Base-by-base conservation (phyloP, 2,329 filamentous ascomycete species). In the Fusarium hainanense region DNA sequence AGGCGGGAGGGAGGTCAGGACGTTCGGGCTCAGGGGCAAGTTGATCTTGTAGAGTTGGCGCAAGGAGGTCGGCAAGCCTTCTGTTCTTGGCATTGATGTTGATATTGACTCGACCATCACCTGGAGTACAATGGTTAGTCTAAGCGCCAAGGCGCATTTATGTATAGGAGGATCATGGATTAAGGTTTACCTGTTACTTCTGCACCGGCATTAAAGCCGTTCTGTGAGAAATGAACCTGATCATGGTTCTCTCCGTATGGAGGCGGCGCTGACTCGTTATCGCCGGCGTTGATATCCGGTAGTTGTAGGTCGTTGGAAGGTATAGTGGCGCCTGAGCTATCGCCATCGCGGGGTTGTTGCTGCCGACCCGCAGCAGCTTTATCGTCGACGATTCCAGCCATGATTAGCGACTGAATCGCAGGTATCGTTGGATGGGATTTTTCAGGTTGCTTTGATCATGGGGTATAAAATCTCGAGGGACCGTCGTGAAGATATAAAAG, bases 101-200 rank as follows among this genome's bases (percentile, higher is more conserved):
- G 81, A 96, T 93, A 75, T 93, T 89, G 73, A 96, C 85, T 75
- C 93, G 88, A 25, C 93, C 93, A 80, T 94, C 91, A 64, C 88
- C 92, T 89, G 46, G 16, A 27, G n/a, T 23, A 60, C 27, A 58
- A 25, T 30, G 46, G 42, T 73, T 65, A 76, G 72, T 52, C 56
- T 56, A 32, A 51, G 49, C 32, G 32, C 32, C 32, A 21, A 51
- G 50, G 41, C 6, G 20, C 6, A 16, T 34, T 16, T 41, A 34
- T 56, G 32, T 6, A 18, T 23, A 18, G 13, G 18, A 34, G 28
- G 4, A 32, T 23, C 16, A 21, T 43, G 41, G 6, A 23, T 23
- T 4, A 43, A 9, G 21, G 54, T 72, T 40, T 68, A 88, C 87
- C 82, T 49, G 85, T 89, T 27, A 92, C 79, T 28, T 83, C 83